Evolutionary conservation across 176 grass and related monocot genomes (phyloP).

Genomic region (Miscanthus lutarioriparius): DNA sequence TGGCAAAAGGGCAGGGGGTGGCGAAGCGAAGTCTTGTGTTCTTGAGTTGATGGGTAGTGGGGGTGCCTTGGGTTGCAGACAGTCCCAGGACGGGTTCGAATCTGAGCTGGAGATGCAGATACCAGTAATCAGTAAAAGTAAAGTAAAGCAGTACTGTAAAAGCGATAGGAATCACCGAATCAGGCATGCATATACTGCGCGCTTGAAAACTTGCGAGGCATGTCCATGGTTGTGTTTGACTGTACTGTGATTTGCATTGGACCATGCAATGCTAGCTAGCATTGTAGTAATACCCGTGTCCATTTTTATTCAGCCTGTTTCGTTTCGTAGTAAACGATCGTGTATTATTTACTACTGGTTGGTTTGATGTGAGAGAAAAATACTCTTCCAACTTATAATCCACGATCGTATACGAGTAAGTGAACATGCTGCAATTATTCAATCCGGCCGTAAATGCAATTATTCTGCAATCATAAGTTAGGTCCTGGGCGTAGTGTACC

Average conservation of each 20-base stretch:
- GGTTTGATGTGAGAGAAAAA: no score
- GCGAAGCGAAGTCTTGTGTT: background rate
- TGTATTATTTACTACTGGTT: no score
- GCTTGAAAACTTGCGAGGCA: slow-evolving; percentile 41
- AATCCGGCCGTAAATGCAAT: background rate
- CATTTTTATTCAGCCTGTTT: no score
- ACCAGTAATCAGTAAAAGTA: background rate
- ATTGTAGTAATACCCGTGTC: no score
- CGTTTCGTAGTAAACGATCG: no score
- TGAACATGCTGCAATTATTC: no score
- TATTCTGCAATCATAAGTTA: slow-evolving; percentile 9
- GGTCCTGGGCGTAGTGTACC: background rate
- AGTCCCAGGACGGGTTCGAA: background rate
- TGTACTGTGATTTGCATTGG: slow-evolving; percentile 26
- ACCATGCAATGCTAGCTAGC: background rate
- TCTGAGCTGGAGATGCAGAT: slow-evolving; percentile 6
- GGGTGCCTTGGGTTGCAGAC: slow-evolving; percentile 10
- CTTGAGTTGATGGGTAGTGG: background rate
- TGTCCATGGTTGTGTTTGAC: slow-evolving; percentile 50
- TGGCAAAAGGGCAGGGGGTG: background rate
- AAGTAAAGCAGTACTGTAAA: background rate
- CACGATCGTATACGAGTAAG: no score
- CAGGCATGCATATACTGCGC: slow-evolving; percentile 2
- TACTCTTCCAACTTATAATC: no score
- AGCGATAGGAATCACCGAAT: slow-evolving; percentile 13